Evolutionary conservation across 164 flowering plant species (phyloP).

Genomic region (Paratinospora sagittata): DNA sequence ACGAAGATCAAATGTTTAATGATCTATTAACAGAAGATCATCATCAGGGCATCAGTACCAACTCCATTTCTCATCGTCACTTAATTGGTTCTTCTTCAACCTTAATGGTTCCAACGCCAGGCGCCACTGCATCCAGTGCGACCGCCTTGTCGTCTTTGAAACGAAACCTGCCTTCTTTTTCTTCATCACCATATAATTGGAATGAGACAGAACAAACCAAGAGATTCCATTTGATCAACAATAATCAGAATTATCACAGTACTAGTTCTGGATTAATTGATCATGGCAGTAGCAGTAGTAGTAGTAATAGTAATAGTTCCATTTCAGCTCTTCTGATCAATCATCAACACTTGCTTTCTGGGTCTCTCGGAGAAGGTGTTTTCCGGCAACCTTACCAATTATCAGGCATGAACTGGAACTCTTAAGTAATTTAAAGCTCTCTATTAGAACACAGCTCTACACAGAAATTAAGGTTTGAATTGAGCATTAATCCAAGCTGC

Average conservation of each 20-base stretch:
- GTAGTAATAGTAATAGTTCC: not conserved
- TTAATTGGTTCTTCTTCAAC: constrained; percentile 23
- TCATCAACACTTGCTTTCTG: constrained; percentile 36
- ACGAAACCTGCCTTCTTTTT: constrained; percentile 7
- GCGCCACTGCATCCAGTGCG: not conserved
- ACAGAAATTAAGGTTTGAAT: no score
- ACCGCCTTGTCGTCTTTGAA: constrained; percentile 13
- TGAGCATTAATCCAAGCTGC: no score
- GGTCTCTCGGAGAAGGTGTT: constrained; percentile 43
- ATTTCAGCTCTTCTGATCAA: constrained; percentile 22
- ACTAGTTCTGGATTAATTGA: constrained; percentile 6
- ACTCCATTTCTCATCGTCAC: constrained; percentile 23
- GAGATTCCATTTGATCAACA: constrained; percentile 26
- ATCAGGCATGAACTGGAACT: constrained; percentile 62
- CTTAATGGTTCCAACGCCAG: not conserved
- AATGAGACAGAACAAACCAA: constrained; percentile 16
- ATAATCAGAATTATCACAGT: not conserved
- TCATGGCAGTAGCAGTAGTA: not conserved
- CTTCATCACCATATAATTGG: constrained; percentile 28
- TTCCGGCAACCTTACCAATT: constrained; percentile 49
- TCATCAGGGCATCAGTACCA: constrained; percentile 12
- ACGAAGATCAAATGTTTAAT: constrained; percentile 32
- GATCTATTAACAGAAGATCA: constrained; percentile 27
- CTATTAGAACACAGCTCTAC: no score
- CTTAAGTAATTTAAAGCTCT: constrained; percentile 13